Base-by-base conservation (phyloP, 2,329 filamentous ascomycete species). In the Cordyceps farinosa region DNA sequence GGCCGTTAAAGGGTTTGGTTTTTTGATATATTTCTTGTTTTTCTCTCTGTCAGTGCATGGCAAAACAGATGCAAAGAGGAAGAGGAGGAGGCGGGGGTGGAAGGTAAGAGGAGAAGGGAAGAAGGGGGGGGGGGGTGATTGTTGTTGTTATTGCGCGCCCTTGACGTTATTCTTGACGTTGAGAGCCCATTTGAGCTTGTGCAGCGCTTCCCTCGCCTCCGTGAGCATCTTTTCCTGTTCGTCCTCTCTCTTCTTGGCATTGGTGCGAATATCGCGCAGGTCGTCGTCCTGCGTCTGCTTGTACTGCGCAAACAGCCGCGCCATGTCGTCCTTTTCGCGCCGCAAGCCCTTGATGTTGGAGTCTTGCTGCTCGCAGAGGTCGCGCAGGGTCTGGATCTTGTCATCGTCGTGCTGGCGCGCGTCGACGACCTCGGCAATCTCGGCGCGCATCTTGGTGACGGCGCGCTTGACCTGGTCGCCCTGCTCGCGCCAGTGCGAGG, bases 151-250 rank as follows among this genome's bases (percentile, higher is more conserved):
- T 73, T 83, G 74, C 7, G 84, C 82, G 61, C 78, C 83, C 63
- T 79, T 80, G 62, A 88, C 80, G 66, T 84, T 87, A 65, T 84
- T 76, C 76, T 90, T 87, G 58, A 90, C 82, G 60, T 83, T 86
- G 67, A 92, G 80, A 15, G 90, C 88, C 90, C 90, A 92, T 70
- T 80, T 85, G 74, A 93, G 81, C 77, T 91, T 86, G 66, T 86
- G 80, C 57, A 90, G 77, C n/a, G 84, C 83, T 68, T 84, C 79
- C 67, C 81, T 80, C 50, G 87, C 78, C 70, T 88, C 84, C 44
- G 81, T 75, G n/a, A 89, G 76, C 32, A 85, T 78, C 63, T 74
- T 74, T 66, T 86, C 79, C 68, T 90, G 88, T 70, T 89, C 83
- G 32, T 80, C 76, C 70, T 90, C 88, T 66, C 85, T 80, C 65